phyloP scores from a whole-genome alignment of 139 green algal genomes.

The Closterium sp. region DNA sequence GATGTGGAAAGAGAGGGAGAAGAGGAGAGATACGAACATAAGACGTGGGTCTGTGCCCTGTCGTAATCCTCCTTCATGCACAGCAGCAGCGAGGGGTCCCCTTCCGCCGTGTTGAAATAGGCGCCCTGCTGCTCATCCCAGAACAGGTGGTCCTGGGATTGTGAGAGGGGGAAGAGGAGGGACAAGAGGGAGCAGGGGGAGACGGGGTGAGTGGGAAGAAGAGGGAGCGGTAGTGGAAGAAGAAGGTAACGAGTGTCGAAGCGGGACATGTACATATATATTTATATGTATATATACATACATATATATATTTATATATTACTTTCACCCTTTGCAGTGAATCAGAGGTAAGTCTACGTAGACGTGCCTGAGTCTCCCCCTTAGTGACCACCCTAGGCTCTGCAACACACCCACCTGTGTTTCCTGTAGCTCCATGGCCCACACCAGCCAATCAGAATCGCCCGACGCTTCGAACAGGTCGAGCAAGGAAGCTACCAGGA shows the following conservation, averaged over 20 bases:
- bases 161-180: neutral
- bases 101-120: slow-evolving; percentile 53
- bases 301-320: too few relatives aligned
- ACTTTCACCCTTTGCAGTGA: too few relatives aligned
- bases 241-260: too few relatives aligned
- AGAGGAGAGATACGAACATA: too few relatives aligned
- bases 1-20: neutral
- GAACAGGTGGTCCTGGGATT: neutral
- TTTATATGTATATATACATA: too few relatives aligned
- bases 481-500: slow-evolving; percentile 71
- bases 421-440: slow-evolving; percentile 75
- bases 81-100: slow-evolving; percentile 66
- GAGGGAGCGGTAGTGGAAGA: too few relatives aligned
- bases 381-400: slow-evolving; percentile 57
- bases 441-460: slow-evolving; percentile 70
- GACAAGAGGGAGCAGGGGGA: neutral
- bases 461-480: slow-evolving; percentile 75
- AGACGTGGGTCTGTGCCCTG: too few relatives aligned
- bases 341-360: too few relatives aligned
- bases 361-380: slow-evolving; percentile 18
- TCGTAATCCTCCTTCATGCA: slow-evolving; percentile 83
- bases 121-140: neutral
- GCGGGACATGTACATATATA: too few relatives aligned
- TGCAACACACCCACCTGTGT: neutral
- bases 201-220: too few relatives aligned